A percentile compares a stretch with the other conserved stretches of the same genome.
phyloP scores from a whole-genome alignment of 257 asterid genomes.

The Striga asiatica region DNA sequence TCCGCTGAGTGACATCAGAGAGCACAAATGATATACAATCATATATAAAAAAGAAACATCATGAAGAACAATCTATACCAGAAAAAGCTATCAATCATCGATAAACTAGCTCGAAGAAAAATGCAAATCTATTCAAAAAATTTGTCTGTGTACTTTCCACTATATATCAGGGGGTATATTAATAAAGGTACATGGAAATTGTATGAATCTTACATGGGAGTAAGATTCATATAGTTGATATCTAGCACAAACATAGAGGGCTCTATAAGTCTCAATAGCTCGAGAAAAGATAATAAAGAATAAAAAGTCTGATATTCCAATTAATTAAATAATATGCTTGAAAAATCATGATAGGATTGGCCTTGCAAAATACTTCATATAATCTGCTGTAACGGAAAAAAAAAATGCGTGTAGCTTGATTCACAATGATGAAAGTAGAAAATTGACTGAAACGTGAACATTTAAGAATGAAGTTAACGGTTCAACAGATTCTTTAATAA shows the following conservation, averaged over 20 bases:
- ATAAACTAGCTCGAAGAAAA: no score
- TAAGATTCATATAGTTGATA: no score
- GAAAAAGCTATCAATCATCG: not conserved
- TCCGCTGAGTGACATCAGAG: slow-evolving; percentile 50
- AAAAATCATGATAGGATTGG: not conserved
- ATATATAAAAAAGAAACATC: not conserved
- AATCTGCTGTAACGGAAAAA: not conserved
- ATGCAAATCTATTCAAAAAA: no score
- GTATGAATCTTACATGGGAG: not conserved
- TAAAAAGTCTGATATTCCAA: not conserved
- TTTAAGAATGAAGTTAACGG: slow-evolving; percentile 25
- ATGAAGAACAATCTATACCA: not conserved
- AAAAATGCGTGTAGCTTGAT: not conserved
- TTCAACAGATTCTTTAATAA: slow-evolving; percentile 87
- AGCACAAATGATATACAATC: slow-evolving; percentile 6
- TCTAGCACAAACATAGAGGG: no score
- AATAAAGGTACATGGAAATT: not conserved
- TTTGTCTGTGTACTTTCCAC: no score
- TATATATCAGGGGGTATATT: not conserved
- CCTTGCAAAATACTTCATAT: not conserved
- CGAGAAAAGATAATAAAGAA: not conserved
- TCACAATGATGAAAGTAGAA: not conserved
- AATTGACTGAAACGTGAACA: not conserved
- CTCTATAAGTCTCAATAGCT: no score
- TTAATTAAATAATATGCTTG: not conserved